Percentiles rank a stretch among this genome's conserved stretches.
Conservation (phyloP, 225 moss, liverwort and hornwort genomes). For the Bryum argenteum region DNA sequence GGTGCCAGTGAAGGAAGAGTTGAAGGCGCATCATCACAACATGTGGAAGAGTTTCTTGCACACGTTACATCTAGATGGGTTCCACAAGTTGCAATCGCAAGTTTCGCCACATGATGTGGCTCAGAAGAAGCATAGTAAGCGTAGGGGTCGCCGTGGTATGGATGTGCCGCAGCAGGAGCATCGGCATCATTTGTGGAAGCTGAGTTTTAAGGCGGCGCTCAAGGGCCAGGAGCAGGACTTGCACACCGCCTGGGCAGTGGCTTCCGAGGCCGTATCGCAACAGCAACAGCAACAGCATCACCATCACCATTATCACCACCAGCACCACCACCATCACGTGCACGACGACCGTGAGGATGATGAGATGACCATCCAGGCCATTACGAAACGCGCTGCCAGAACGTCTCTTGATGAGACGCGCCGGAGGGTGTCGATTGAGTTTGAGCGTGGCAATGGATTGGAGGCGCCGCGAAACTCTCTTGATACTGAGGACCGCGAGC, state of each 20-base stretch:
- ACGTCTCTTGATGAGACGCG: slow-evolving; percentile 40
- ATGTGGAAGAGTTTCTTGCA: slow-evolving; percentile 43
- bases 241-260: slow-evolving; percentile 15
- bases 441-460: slow-evolving; percentile 22
- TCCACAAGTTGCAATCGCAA: slow-evolving; percentile 39
- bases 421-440: slow-evolving; percentile 36
- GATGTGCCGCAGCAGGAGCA: neutral
- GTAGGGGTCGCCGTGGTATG: neutral
- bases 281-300: neutral
- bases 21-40: neutral
- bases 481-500: slow-evolving; percentile 1
- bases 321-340: slow-evolving; percentile 3
- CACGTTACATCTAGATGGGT: slow-evolving; percentile 38
- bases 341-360: slow-evolving; percentile 31
- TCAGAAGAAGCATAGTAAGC: neutral
- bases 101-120: slow-evolving; percentile 42
- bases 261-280: neutral
- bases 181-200: slow-evolving; percentile 28
- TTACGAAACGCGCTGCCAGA: slow-evolving; percentile 39
- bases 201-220: slow-evolving; percentile 31
- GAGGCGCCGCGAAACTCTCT: slow-evolving; percentile 45
- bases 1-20: slow-evolving; percentile 3
- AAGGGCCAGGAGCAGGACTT: slow-evolving; percentile 16
- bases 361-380: slow-evolving; percentile 44
- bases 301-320: slow-evolving; percentile 12